Evolutionary conservation across 768 basidiomycete species (phyloP).

Genomic region (Tubosaeta brunneosetosa): DNA sequence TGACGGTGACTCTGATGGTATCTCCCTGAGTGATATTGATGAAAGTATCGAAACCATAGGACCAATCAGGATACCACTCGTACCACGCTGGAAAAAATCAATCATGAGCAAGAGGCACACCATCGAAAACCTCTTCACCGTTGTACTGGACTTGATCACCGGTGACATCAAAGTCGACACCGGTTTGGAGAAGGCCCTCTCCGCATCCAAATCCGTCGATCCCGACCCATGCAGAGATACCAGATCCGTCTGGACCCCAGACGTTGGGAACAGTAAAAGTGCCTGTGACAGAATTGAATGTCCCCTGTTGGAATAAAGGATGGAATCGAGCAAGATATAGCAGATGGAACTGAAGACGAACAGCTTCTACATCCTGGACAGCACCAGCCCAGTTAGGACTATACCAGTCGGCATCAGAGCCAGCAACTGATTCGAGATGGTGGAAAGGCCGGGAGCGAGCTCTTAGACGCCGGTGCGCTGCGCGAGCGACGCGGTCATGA

Average conservation of each 20-base stretch:
- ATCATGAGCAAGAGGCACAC: neutral
- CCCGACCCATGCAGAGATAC: neutral
- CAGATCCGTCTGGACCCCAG: neutral
- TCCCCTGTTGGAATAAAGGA: neutral
- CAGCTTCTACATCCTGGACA: neutral
- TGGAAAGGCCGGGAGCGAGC: too few relatives aligned
- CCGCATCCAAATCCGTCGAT: neutral
- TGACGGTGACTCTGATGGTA: neutral
- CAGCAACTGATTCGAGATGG: too few relatives aligned
- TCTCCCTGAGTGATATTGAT: neutral
- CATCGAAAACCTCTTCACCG: neutral
- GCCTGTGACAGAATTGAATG: neutral
- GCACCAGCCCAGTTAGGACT: neutral
- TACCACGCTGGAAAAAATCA: neutral
- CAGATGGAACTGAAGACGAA: neutral
- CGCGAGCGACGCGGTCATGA: too few relatives aligned
- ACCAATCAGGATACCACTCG: neutral
- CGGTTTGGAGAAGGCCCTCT: neutral
- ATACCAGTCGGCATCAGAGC: neutral
- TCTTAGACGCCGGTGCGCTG: too few relatives aligned
- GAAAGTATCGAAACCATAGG: neutral
- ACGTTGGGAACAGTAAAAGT: neutral
- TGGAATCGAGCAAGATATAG: neutral
- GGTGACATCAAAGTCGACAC: neutral
- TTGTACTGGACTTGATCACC: neutral